Base-by-base conservation (phyloP, 2,329 filamentous ascomycete species). In the Fusarium anguioides region DNA sequence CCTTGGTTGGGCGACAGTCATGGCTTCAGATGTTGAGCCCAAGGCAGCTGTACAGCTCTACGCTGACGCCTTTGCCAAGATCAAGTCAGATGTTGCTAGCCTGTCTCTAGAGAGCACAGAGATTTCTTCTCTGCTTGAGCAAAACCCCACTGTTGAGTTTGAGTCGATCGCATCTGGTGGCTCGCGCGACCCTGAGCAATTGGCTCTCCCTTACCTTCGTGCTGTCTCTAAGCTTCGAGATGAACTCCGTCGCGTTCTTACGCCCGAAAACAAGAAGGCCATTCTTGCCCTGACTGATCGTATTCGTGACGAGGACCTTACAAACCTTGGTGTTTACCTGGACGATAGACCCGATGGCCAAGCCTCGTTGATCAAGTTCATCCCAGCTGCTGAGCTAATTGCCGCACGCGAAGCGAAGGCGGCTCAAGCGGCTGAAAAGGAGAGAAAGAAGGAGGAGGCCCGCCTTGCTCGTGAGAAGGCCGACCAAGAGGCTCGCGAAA, bases 301-400 rank as follows among this genome's bases (percentile, higher is more conserved):
- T 18, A 87, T 97, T 40, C 91, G 94, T 50, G 92, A 97, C 76
- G 84, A 88, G 11, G 89, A 94, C 56, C 87, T 97, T 12, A 94
- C 92, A 72, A 89, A 94, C 58, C 81, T 96, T 0, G 92, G 91
- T 35, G 91, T 97, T 58, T 96, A 96, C 74, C 88, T 97, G 2
- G 94, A 97, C 75, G 94, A 97, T 73, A 87, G 93, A 47, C 81
- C 81, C n/a, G 86, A 86, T 44, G 82, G 81, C 53, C 84, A 84
- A 75, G 90, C 87, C 0, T 93, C 93, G 1, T 84, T 97, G 29
- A 90, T 97, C 63, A 89, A 88, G 72, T 88, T 89, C 60, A 81
- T 88, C 11, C 84, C 86, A 0, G 84, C 83, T 6, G 79, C 82
- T 6, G 84, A 87, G 63, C 79, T 89, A 24, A 83, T 89, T 33